Percentiles rank a stretch among this genome's conserved stretches.
Conservation (phyloP, 495 filamentous ascomycete species). For the Penicillium salamii region DNA sequence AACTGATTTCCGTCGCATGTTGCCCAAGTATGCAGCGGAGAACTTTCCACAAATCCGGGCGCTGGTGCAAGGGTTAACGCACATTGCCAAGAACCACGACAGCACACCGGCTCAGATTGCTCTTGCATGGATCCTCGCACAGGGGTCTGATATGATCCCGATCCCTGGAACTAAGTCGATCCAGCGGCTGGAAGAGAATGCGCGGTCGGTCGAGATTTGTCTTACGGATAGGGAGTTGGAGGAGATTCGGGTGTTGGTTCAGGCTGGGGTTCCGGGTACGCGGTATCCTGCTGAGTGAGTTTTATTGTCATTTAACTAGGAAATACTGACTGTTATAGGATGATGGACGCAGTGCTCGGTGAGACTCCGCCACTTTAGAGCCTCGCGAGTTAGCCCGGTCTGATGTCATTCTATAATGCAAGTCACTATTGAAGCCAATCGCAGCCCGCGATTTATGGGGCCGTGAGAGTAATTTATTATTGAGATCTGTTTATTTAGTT, state of each 20-base stretch:
- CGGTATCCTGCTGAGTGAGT: slow-evolving; percentile 14
- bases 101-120: slow-evolving; percentile 8
- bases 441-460: too few relatives aligned
- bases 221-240: slow-evolving; percentile 47
- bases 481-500: too few relatives aligned
- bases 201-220: slow-evolving; percentile 35
- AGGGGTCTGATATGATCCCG: slow-evolving; percentile 54
- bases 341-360: slow-evolving; percentile 3
- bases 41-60: slow-evolving; percentile 52
- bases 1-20: slow-evolving; percentile 29
- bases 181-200: slow-evolving; percentile 56
- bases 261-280: slow-evolving; percentile 6
- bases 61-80: slow-evolving; percentile 39
- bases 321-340: slow-evolving; percentile 7
- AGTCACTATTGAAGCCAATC: not conserved
- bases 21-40: slow-evolving; percentile 48
- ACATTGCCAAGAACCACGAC: slow-evolving; percentile 38
- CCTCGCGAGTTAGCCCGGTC: not conserved
- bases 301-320: too few relatives aligned
- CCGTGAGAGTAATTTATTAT: too few relatives aligned
- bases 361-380: slow-evolving; percentile 13
- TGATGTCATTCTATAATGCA: not conserved
- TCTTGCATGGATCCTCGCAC: slow-evolving; percentile 23
- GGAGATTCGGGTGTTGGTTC: slow-evolving; percentile 11
- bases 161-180: slow-evolving; percentile 56